Percentiles rank a stretch among this genome's conserved stretches.
Conservation (phyloP, 768 basidiomycete genomes). For the Tremella fuciformis region DNA sequence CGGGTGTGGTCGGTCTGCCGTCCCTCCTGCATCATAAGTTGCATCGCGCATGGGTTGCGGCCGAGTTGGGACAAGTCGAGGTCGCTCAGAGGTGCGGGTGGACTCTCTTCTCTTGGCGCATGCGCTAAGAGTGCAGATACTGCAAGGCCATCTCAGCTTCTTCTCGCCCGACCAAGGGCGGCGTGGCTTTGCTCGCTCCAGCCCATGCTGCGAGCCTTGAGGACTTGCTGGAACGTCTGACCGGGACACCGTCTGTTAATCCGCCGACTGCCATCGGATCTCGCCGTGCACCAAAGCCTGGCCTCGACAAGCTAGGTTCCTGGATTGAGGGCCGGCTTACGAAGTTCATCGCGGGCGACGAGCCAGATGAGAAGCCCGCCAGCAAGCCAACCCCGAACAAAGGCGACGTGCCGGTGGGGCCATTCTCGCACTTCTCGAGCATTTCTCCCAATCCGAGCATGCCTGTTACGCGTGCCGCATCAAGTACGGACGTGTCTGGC, state of each 20-base stretch:
- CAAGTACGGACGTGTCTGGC: conserved; percentile 32
- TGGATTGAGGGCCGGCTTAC: conserved; percentile 91
- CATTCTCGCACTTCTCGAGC: conserved; percentile 88
- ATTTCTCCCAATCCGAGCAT: conserved; percentile 64
- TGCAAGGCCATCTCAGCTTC: conserved; percentile 76
- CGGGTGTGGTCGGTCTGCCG: conserved; percentile 69
- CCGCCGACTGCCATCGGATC: conserved; percentile 32
- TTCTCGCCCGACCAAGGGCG: conserved; percentile 55
- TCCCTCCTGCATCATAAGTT: conserved; percentile 86
- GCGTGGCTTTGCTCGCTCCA: conserved; percentile 65
- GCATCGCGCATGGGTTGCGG: conserved; percentile 68
- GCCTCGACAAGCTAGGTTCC: conserved; percentile 81
- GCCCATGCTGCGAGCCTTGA: conserved; percentile 71
- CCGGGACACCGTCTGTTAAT: conserved; percentile 62
- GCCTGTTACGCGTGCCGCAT: conserved; percentile 35
- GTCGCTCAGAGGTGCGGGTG: conserved; percentile 66
- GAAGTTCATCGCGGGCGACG: conserved; percentile 91
- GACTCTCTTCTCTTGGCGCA: background rate
- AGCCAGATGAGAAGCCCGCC: conserved; percentile 51
- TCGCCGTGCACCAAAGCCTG: conserved; percentile 69
- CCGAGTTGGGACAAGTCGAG: conserved; percentile 76
- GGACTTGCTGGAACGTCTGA: conserved; percentile 72
- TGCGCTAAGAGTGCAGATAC: conserved; percentile 61
- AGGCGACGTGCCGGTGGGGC: conserved; percentile 57
- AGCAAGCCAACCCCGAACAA: conserved; percentile 18